phyloP scores from a whole-genome alignment of 140 eudicot genomes.

The Artemisia princeps region DNA sequence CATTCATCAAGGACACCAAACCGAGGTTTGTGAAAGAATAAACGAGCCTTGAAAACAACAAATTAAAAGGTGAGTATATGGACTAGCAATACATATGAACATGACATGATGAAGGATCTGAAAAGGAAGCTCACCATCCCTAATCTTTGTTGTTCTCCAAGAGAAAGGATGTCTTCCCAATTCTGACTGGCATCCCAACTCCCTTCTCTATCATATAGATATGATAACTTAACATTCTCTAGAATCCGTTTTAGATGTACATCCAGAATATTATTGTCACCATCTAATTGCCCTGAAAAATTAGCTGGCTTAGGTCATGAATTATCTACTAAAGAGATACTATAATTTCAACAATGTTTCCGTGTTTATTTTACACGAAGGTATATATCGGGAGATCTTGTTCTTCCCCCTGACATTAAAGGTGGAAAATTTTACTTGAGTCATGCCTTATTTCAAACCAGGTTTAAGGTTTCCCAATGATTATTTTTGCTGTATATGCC shows the following conservation, averaged over 20 bases:
- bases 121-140: constrained; percentile 70
- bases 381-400: too few relatives aligned
- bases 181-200: constrained; percentile 79
- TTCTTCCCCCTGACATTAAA: too few relatives aligned
- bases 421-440: too few relatives aligned
- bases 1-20: constrained; percentile 95
- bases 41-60: constrained; percentile 64
- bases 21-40: constrained; percentile 91
- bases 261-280: constrained; percentile 44
- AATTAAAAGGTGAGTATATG: not conserved
- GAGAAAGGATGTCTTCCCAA: constrained; percentile 95
- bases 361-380: not conserved
- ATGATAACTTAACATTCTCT: constrained; percentile 68
- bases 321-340: not conserved
- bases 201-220: constrained; percentile 92
- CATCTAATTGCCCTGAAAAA: constrained; percentile 40
- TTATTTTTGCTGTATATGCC: not conserved
- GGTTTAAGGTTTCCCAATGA: not conserved
- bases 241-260: constrained; percentile 60
- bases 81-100: not conserved
- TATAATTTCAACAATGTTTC: not conserved
- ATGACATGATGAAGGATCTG: not conserved
- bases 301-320: not conserved
- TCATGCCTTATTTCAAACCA: not conserved
- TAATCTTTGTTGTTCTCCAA: constrained; percentile 92